Base-by-base conservation (phyloP, 352 stramenopile genomes). In the Phytophthora hibernalis region DNA sequence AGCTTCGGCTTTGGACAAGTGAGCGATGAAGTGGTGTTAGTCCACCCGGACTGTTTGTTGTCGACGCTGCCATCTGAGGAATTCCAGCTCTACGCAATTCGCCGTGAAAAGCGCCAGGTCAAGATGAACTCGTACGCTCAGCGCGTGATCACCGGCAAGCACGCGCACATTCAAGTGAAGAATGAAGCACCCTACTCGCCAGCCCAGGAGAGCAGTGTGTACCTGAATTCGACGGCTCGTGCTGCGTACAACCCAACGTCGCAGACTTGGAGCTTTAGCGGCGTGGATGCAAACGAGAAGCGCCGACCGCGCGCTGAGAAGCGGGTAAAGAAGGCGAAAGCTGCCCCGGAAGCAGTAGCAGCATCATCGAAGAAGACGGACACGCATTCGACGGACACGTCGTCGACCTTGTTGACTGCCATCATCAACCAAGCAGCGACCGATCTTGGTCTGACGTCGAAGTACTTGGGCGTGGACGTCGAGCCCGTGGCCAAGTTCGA, bases 1-100 rank as follows among this genome's bases (percentile, higher is more conserved):
- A 92, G 84, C 60, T 96, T 96, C 48, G 87, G 87, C 31, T 96
- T 96, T 42, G 87, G 87, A 7, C 87, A 96, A 69, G 85, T 78
- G 1, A 76, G 87, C 38, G 82, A 79, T 20, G 87, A 96, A 35
- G 58, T 94, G 54, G 18, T 95, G 58, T 50, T 95, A 3, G 82
- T 96, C 40, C 85, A 96, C 53, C 79, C 81, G 15, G 84, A 93
- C 81, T 85, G 79, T 61, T 61, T 96, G 52, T 54, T 96, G 11
- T 77, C 86, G 42, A 82, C 79, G 43, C 70, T 95, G 5, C 53
- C 61, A 12, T 58, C 75, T 16, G 47, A 68, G 3, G 78, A 88
- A 10, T 84, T 94, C 58, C 53, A 80, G 12, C 56, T 68, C 31
- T 97, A 97, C 77, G 68, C 71, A 3, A 67, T 64, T 69, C 80